phyloP scores from a whole-genome alignment of 2,329 filamentous ascomycete species.

The Aspergillus fischeri region DNA sequence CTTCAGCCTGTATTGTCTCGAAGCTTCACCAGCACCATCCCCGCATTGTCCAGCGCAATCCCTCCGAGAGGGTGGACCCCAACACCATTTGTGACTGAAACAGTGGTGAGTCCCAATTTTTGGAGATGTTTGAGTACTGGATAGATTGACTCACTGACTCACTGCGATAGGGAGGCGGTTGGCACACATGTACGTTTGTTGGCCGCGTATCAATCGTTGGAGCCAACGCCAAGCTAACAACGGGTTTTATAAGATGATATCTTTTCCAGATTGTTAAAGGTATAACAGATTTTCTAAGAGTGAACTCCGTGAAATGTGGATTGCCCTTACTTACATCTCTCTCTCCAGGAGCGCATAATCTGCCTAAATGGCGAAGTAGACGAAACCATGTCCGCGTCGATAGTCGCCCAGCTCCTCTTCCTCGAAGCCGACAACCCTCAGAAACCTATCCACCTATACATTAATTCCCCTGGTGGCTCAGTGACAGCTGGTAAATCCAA shows the following conservation, averaged over 20 bases:
- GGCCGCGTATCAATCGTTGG: neutral
- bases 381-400: conserved; percentile 83
- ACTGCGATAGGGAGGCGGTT: conserved; percentile 61
- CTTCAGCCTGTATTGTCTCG: conserved; percentile 15
- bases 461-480: conserved; percentile 91
- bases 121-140: neutral
- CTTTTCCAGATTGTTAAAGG: conserved; percentile 74
- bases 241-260: conserved; percentile 61
- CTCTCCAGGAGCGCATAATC: conserved; percentile 75
- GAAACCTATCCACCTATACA: conserved; percentile 95
- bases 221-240: conserved; percentile 12
- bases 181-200: conserved; percentile 65
- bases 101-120: conserved; percentile 45
- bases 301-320: neutral
- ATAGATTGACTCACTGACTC: conserved; percentile 15
- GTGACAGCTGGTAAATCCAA: conserved; percentile 65
- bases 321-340: conserved; percentile 12
- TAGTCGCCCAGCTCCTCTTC: conserved; percentile 94
- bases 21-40: conserved; percentile 27
- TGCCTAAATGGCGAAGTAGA: conserved; percentile 90
- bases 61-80: conserved; percentile 45
- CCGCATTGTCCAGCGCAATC: conserved; percentile 20
- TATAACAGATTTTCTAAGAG: conserved; percentile 41
- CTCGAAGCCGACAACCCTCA: conserved; percentile 95
- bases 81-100: conserved; percentile 54